phyloP scores from a whole-genome alignment of 2,329 filamentous ascomycete species.

The Myriosclerotinia curreyana region DNA sequence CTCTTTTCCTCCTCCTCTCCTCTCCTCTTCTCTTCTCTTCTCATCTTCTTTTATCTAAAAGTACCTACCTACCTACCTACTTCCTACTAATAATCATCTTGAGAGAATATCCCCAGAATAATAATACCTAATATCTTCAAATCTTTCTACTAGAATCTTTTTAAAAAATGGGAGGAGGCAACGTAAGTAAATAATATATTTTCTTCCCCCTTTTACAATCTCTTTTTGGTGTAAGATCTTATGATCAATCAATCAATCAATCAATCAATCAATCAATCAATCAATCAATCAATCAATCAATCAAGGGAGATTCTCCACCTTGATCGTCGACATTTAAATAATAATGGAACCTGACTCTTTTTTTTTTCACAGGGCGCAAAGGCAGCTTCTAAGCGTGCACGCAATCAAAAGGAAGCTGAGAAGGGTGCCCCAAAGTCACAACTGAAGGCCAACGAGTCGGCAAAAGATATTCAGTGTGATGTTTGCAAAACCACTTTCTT shows the following conservation, averaged over 20 bases:
- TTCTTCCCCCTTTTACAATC: background rate
- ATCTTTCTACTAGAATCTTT: no score
- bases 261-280: no score
- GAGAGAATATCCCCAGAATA: no score
- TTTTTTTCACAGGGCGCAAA: constrained; percentile 54
- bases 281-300: background rate
- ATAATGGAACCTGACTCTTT: constrained; percentile 11
- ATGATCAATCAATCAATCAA: no score
- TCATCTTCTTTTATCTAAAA: no score
- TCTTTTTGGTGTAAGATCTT: background rate
- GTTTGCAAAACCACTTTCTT: constrained; percentile 77
- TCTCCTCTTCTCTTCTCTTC: no score
- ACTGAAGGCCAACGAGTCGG: constrained; percentile 67
- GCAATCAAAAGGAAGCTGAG: constrained; percentile 61
- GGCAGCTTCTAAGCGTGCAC: constrained; percentile 69
- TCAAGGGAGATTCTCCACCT: constrained; percentile 2
- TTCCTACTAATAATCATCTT: no score
- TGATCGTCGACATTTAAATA: constrained; percentile 12
- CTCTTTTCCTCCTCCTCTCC: no score
- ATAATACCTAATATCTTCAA: no score
- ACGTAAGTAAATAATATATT: constrained; percentile 17
- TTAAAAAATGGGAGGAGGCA: constrained; percentile 26
- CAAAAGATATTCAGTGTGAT: constrained; percentile 73
- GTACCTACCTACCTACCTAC: no score
- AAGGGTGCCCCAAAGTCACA: constrained; percentile 57